phyloP scores from a whole-genome alignment of 768 basidiomycete species.

The Kwoniella sp. region DNA sequence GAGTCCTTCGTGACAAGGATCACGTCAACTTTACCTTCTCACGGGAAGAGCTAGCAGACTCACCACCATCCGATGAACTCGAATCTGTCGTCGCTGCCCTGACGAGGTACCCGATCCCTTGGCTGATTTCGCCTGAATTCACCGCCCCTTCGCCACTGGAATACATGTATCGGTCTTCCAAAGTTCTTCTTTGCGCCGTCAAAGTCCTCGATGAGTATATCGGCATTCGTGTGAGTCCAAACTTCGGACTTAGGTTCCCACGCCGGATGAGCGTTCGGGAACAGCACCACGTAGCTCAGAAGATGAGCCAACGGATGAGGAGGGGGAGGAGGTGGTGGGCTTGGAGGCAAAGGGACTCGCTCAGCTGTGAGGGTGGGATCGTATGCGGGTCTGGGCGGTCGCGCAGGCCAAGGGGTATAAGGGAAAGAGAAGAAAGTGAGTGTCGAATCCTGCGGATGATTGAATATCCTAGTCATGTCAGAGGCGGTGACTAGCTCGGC shows the following conservation, averaged over 20 bases:
- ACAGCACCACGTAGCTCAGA: constrained; percentile 31
- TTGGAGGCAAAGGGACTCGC: constrained; percentile 23
- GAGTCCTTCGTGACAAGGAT: constrained; percentile 14
- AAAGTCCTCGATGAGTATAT: constrained; percentile 32
- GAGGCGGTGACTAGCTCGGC: not conserved
- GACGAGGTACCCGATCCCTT: not conserved
- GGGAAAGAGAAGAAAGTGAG: constrained; percentile 32
- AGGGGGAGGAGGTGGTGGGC: constrained; percentile 22
- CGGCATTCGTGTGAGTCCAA: constrained; percentile 37
- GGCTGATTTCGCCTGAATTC: not conserved
- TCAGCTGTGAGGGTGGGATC: constrained; percentile 24
- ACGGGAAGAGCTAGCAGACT: constrained; percentile 15
- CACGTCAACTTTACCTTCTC: not conserved
- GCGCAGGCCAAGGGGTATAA: not conserved
- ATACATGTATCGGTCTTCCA: constrained; percentile 40
- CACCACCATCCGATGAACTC: constrained; percentile 41
- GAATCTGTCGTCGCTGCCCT: constrained; percentile 5
- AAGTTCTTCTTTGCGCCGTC: constrained; percentile 33
- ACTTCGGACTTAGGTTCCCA: constrained; percentile 33
- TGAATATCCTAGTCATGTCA: constrained; percentile 17
- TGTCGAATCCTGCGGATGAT: constrained; percentile 28
- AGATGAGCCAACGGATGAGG: constrained; percentile 28
- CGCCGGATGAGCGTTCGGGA: constrained; percentile 34
- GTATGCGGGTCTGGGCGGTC: not conserved
- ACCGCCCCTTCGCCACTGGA: constrained; percentile 8